Base-by-base conservation (phyloP, 1,139 yeast species). In the Petasospora fabianii region DNA sequence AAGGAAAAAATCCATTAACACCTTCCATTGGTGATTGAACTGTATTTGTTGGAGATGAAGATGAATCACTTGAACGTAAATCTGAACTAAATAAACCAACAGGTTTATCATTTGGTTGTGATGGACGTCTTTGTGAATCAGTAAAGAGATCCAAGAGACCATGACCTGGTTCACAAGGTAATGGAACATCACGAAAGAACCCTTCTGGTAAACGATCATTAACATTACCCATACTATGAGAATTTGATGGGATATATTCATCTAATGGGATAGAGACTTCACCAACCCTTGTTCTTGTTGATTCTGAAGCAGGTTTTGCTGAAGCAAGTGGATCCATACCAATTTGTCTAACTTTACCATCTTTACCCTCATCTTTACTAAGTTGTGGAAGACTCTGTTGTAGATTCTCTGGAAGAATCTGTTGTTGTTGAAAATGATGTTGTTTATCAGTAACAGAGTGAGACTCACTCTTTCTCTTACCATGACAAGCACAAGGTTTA, bases 401-500 rank as follows among this genome's bases (percentile, higher is more conserved):
- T 12, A 11, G n/a, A 12, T 21, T 2, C 19, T 21, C 6, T 28
- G 5, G 5, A n/a, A 6, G 17, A 18, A 11, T 21, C 17, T 17
- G n/a, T 28, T 13, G 19, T 14, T 21, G 11, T 3, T 27, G 18
- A 12, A 21, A 24, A 18, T 31, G 9, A n/a, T n/a, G n/a, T n/a
- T n/a, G n/a, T n/a, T n/a, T 11, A 12, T 22, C 26, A 11, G 6
- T 22, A 12, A 11, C 12, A 11, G 12, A 11, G 12, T 22, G 13
- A 6, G 34, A 10, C 24, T 36, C 26, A 9, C 18, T 32, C 6
- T 26, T 32, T 27, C 62, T 53, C 51, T 65, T 69, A 36, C 64
- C 57, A 35, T 74, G 69, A 56, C 90, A 83, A 4, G 82, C 72
- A 55, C 90, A 83, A 41, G 70, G 71, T 30, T 75, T 69, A 38